Evolutionary conservation across 768 basidiomycete genomes (phyloP).

Genomic region (Naganishia kalamii): DNA sequence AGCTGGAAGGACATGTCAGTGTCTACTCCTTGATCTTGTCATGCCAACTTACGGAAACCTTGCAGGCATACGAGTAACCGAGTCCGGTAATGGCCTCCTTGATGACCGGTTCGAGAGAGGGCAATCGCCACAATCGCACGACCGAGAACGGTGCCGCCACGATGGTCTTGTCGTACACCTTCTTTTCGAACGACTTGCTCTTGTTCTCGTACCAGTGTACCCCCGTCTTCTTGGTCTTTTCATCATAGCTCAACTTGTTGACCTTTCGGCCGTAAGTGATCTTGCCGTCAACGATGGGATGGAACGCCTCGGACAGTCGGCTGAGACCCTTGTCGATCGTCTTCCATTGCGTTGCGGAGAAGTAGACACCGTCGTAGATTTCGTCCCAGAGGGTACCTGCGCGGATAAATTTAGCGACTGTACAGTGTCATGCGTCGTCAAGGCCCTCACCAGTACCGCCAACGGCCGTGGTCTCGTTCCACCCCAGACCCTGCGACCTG

Average conservation of each 20-base stretch:
- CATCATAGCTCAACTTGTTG: constrained; percentile 25
- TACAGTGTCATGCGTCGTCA: not conserved
- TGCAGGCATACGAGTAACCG: constrained; percentile 27
- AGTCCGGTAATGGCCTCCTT: constrained; percentile 26
- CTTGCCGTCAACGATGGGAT: constrained; percentile 27
- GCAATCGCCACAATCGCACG: constrained; percentile 22
- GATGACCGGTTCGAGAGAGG: constrained; percentile 24
- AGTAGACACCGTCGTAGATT: constrained; percentile 32
- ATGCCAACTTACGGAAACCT: constrained; percentile 20
- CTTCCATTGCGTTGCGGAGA: constrained; percentile 27
- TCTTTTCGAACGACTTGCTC: not conserved
- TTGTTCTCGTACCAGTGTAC: constrained; percentile 27
- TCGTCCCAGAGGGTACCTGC: constrained; percentile 30
- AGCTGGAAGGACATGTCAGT: constrained; percentile 8
- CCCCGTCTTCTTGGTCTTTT: constrained; percentile 25
- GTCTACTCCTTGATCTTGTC: not conserved
- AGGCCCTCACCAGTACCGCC: constrained; percentile 22
- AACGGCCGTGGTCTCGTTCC: constrained; percentile 25
- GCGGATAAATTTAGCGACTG: not conserved
- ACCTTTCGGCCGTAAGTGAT: constrained; percentile 24
- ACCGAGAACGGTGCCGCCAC: constrained; percentile 28
- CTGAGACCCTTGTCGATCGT: constrained; percentile 32
- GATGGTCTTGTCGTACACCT: constrained; percentile 27
- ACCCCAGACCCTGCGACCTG: constrained; percentile 21
- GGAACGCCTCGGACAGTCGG: constrained; percentile 31